Percentiles rank a stretch among this genome's conserved stretches.
Evolutionary conservation across 2,329 filamentous ascomycete species (phyloP).

Genomic region (Exophiala sp.): DNA sequence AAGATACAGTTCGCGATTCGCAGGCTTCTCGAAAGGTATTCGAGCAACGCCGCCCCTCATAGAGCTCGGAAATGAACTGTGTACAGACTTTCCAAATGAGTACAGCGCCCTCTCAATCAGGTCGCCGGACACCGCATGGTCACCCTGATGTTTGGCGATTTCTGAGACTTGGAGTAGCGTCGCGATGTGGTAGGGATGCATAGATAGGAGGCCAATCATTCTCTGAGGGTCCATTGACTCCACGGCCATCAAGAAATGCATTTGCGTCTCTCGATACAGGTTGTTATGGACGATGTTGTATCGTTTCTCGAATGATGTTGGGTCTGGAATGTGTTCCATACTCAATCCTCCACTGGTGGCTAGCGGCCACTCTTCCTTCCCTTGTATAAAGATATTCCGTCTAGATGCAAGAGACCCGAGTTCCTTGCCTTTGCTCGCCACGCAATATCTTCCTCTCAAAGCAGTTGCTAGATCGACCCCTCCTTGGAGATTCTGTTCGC

Average conservation of each 20-base stretch:
- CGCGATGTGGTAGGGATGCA: slow-evolving; percentile 83
- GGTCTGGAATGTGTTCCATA: slow-evolving; percentile 65
- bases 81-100: slow-evolving; percentile 80
- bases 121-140: slow-evolving; percentile 78
- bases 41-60: slow-evolving; percentile 72
- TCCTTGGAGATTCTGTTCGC: slow-evolving; percentile 51
- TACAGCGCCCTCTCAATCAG: slow-evolving; percentile 87
- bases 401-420: slow-evolving; percentile 66
- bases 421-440: slow-evolving; percentile 54
- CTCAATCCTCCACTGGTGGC: slow-evolving; percentile 72
- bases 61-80: slow-evolving; percentile 72
- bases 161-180: slow-evolving; percentile 90
- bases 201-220: slow-evolving; percentile 67
- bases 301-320: slow-evolving; percentile 55
- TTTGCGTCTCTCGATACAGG: slow-evolving; percentile 68
- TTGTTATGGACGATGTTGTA: slow-evolving; percentile 73
- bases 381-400: slow-evolving; percentile 77
- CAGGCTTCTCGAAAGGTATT: slow-evolving; percentile 71
- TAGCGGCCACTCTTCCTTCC: slow-evolving; percentile 79
- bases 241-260: slow-evolving; percentile 71
- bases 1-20: slow-evolving; percentile 90
- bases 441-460: slow-evolving; percentile 48
- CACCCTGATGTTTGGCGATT: slow-evolving; percentile 84
- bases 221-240: slow-evolving; percentile 76
- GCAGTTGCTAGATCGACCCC: slow-evolving; percentile 49